Conservation (phyloP, 2,329 filamentous ascomycete species). For the Aureobasidium pullulans region DNA sequence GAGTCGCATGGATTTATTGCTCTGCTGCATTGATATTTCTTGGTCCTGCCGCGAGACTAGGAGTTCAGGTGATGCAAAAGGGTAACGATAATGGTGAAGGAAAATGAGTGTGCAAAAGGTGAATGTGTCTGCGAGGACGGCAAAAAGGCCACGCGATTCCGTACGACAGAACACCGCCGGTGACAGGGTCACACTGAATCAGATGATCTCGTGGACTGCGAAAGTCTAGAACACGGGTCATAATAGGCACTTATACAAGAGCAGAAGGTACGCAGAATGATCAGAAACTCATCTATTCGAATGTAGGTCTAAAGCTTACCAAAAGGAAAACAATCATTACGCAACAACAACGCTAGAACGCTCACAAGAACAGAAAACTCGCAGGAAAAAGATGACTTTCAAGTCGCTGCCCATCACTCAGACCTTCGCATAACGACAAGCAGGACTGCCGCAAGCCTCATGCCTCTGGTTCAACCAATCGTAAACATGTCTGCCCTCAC, state of each 20-base stretch:
- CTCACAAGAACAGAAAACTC: neutral
- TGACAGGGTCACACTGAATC: neutral
- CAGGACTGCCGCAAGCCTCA: constrained; percentile 2
- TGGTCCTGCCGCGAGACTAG: neutral
- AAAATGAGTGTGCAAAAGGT: neutral
- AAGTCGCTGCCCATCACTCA: neutral
- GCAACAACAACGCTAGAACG: neutral
- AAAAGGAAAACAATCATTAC: neutral
- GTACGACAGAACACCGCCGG: neutral
- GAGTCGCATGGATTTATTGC: neutral
- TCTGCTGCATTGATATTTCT: neutral
- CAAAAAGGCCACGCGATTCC: neutral
- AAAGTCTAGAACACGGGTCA: neutral
- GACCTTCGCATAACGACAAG: neutral
- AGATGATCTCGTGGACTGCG: neutral
- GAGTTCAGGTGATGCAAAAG: neutral
- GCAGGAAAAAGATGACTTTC: too few species aligned
- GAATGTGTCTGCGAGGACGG: neutral
- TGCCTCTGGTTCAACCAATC: constrained; percentile 12
- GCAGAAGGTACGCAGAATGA: neutral
- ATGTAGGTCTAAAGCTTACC: neutral
- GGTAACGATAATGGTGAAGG: neutral
- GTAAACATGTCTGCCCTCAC: constrained; percentile 3
- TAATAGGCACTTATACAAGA: neutral
- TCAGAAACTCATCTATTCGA: neutral